These are phyloP conservation scores for Fraxinus americana DNA, from an alignment of 257 asterid genomes.

Conservation along the genomic window DNA sequence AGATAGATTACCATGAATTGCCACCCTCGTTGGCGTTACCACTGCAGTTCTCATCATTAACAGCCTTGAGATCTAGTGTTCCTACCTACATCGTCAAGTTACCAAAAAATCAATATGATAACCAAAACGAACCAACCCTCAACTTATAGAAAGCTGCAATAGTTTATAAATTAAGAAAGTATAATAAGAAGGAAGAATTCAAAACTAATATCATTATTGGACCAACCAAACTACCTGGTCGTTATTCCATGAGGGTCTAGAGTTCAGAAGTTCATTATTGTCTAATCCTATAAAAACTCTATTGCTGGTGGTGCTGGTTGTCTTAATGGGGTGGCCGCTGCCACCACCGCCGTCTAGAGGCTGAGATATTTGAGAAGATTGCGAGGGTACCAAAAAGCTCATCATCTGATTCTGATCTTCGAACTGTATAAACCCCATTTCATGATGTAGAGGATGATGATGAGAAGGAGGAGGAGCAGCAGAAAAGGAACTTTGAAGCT, in stretches of 20 bases:
- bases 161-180: neutral
- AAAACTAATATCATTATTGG: conserved; percentile 21
- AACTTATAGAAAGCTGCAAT: neutral
- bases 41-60: conserved; percentile 59
- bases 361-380: conserved; percentile 30
- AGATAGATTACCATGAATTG: conserved; percentile 60
- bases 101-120: neutral
- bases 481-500: conserved; percentile 43
- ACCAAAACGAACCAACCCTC: neutral
- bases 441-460: conserved; percentile 26
- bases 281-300: conserved; percentile 61
- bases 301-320: conserved; percentile 22
- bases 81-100: conserved; percentile 44
- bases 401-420: conserved; percentile 62
- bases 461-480: conserved; percentile 15
- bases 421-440: conserved; percentile 76
- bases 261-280: conserved; percentile 43
- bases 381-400: conserved; percentile 51
- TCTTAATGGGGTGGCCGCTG: conserved; percentile 18
- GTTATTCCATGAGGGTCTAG: conserved; percentile 65
- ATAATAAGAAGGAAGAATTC: conserved; percentile 27
- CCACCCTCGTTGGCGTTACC: conserved; percentile 50
- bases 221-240: conserved; percentile 49
- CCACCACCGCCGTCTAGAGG: conserved; percentile 13
- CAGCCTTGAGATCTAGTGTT: conserved; percentile 56